A percentile compares a stretch with the other conserved stretches of the same genome.
Evolutionary conservation across 805 yeast genomes (phyloP).

Genomic region (Alloascoidea hylecoeti): DNA sequence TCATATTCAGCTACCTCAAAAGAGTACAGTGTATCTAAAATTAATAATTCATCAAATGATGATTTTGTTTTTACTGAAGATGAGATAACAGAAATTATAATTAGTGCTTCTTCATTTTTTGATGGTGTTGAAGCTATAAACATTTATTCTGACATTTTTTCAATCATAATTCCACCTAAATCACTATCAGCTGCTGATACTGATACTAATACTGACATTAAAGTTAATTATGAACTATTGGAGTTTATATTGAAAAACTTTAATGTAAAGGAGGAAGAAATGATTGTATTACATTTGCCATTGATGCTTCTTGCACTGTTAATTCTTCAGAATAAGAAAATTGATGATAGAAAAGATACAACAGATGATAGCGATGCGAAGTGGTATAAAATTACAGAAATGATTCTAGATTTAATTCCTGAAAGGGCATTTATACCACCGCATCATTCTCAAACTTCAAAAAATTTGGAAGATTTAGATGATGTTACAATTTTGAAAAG

Average conservation of each 20-base stretch:
- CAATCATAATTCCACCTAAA: constrained; percentile 18
- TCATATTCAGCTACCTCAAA: no score
- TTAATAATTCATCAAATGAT: constrained; percentile 12
- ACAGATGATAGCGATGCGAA: constrained; percentile 9
- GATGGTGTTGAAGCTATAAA: constrained; percentile 73
- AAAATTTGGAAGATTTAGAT: constrained; percentile 7
- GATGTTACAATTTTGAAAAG: constrained; percentile 12
- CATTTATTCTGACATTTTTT: constrained; percentile 58
- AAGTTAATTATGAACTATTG: no score
- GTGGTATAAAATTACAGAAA: constrained; percentile 26
- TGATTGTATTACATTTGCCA: constrained; percentile 66
- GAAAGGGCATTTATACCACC: constrained; percentile 47
- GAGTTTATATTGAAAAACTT: constrained; percentile 49
- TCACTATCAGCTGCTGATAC: constrained; percentile 10
- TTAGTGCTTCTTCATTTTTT: constrained; percentile 55
- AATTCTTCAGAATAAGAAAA: constrained; percentile 11
- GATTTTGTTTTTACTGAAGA: constrained; percentile 11
- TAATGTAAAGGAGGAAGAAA: constrained; percentile 78
- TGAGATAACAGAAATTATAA: constrained; percentile 30
- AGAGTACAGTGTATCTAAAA: constrained; percentile 29
- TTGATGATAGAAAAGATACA: not conserved
- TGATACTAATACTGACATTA: constrained; percentile 22
- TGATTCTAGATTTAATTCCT: constrained; percentile 41
- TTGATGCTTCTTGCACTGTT: constrained; percentile 39
- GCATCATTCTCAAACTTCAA: constrained; percentile 21